Percentiles rank a stretch among this genome's conserved stretches.
These are phyloP conservation scores for Penicillium concentricum DNA, from an alignment of 2,329 filamentous ascomycete species.

Conservation along the genomic window DNA sequence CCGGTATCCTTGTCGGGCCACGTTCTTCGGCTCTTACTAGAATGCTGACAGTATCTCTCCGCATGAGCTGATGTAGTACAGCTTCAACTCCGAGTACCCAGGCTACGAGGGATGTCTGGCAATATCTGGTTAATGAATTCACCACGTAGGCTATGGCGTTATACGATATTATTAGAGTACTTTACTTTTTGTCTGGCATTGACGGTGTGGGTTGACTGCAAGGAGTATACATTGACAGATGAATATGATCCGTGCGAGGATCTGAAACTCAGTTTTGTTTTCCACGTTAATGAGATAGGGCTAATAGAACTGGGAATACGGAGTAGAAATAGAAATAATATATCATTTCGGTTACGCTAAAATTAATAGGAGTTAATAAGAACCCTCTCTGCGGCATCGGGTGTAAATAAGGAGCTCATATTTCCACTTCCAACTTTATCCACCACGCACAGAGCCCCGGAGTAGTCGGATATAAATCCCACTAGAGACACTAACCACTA, in stretches of 20 bases:
- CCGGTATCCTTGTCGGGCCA: neutral
- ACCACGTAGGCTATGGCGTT: neutral
- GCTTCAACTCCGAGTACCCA: neutral
- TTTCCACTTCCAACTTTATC: too few species aligned
- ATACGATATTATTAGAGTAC: neutral
- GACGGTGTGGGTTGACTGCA: neutral
- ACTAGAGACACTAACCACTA: neutral
- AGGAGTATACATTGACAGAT: neutral
- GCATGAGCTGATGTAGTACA: neutral
- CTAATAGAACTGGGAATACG: neutral
- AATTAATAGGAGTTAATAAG: neutral
- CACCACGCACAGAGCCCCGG: neutral
- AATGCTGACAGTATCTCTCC: neutral
- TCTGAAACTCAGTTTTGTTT: constrained; percentile 13
- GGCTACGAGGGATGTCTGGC: neutral
- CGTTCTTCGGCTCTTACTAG: constrained; percentile 4
- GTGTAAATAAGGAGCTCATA: too few species aligned
- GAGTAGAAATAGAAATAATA: too few species aligned
- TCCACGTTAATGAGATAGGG: neutral
- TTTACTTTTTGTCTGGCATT: neutral
- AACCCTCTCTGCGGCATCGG: too few species aligned
- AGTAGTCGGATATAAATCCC: neutral
- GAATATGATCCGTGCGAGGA: neutral
- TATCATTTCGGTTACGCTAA: neutral
- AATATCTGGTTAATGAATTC: neutral